Evolutionary conservation across 805 yeast genomes (phyloP).

Genomic region (Suhomyces sp.): DNA sequence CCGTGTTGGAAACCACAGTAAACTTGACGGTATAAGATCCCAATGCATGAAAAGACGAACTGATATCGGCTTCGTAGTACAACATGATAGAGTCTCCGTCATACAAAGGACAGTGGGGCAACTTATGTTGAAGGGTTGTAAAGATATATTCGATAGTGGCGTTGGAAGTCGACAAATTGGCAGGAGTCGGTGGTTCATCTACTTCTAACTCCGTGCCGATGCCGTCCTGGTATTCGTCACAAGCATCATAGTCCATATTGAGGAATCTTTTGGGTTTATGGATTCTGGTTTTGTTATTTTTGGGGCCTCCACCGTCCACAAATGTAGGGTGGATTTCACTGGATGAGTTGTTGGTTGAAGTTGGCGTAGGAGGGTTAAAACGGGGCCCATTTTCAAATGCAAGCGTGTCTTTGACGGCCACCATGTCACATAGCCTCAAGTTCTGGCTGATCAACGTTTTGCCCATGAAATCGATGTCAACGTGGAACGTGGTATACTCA

Average conservation of each 20-base stretch:
- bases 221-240: neutral
- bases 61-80: constrained; percentile 39
- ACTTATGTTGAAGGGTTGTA: constrained; percentile 3
- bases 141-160: constrained; percentile 6
- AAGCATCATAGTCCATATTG: neutral
- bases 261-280: neutral
- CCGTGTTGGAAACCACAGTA: constrained; percentile 38
- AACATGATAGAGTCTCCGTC: constrained; percentile 34
- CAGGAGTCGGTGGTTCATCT: neutral
- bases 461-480: constrained; percentile 43
- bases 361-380: constrained; percentile 8
- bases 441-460: constrained; percentile 38
- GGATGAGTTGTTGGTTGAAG: neutral
- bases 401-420: constrained; percentile 37
- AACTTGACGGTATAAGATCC: constrained; percentile 47
- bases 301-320: neutral
- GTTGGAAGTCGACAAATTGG: constrained; percentile 10
- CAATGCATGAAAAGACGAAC: constrained; percentile 35
- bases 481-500: constrained; percentile 48
- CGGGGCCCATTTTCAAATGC: constrained; percentile 26
- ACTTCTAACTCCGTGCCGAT: neutral
- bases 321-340: neutral
- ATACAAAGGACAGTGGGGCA: constrained; percentile 36
- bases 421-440: constrained; percentile 41
- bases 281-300: neutral